Base-by-base conservation (phyloP, 768 basidiomycete species). In the Russula virescens region DNA sequence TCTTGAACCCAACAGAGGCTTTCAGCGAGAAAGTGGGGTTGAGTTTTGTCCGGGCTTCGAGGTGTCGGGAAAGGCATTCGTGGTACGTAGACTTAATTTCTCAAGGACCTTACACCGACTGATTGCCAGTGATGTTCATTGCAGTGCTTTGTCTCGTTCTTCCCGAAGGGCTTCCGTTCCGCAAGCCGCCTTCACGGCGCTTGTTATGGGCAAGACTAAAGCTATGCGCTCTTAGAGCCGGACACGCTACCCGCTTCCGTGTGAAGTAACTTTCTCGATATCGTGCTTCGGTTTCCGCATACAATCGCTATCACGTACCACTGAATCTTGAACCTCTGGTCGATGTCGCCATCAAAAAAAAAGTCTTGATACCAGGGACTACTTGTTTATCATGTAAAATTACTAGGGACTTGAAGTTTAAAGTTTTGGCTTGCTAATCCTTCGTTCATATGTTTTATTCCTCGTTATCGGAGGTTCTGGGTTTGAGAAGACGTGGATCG, bases 101-200 rank as follows among this genome's bases (percentile, higher is more conserved):
- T n/a, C 28, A 10, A 16, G 6, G 16, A 19, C 13, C 19, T 25
- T 19, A 18, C 26, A n/a, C 31, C 0, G 42, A 50, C 53, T 49
- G 34, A 60, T 40, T 49, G n/a, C n/a, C n/a, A n/a, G n/a, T n/a
- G 34, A 55, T 40, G 25, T 35, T 26, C 18, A 5, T 25, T 3
- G 18, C 8, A 64, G 63, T 64, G 60, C 48, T 21, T 55, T 38
- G 58, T 55, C 16, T 35, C 28, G 31, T 25, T 64, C 31, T 60
- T 55, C 28, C 58, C 50, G 31, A 2, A 5, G 6, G 31, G 26
- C 4, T 64, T 64, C 26, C 40, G 5, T 19, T 34, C 53, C n/a
- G 23, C 21, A 5, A 35, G 5, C 2, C 19, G 23, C 40, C 31
- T 35, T 4, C 0, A 49, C 16, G 31, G 53, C 55, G 42, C 63